Base-by-base conservation (phyloP, 2,329 filamentous ascomycete species). In the Verticillium nonalfalfae region DNA sequence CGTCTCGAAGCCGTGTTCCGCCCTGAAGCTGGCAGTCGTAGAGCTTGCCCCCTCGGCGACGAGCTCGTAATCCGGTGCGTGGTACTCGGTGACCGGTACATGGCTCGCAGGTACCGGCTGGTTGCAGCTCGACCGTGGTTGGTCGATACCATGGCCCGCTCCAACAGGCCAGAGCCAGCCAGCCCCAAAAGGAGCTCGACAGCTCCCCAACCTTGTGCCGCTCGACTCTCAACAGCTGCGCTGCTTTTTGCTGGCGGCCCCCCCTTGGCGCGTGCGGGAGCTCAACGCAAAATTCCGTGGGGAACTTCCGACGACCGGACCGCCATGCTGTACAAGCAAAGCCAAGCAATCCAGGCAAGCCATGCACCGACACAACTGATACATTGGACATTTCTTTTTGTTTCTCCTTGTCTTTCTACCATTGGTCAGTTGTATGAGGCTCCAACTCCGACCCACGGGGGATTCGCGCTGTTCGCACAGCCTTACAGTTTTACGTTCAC, bases 281-380 rank as follows among this genome's bases (percentile, higher is more conserved):
- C 63, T 64, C 63, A 64, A 64, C 63, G 63, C 62, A 64, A 64
- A 63, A 64, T 60, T 60, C 63, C 59, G 63, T 64, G 63, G 63
- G 63, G 63, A 62, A 40, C n/a, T 55, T 62, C 59, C 63, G 63
- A 58, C 45, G 18, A 50, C 45, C 45, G 45, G 45, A 50, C 45
- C 45, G 21, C 45, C 45, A 18, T 50, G n/a, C 45, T 9, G 9
- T 9, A 18, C 39, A 36, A 36, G 6, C 39, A n/a, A 18, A 7
- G 10, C 45, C n/a, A 21, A 18, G 45, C 13, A 50, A 26, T 3
- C 26, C 26, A 26, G 4, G 26, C 26, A 26, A 26, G 26, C 26
- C 26, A 26, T 26, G 26, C 26, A 26, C 26, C 26, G 26, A 26
- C 26, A 26, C 26, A 26, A 26, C 26, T 26, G 26, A 26, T 26